phyloP scores from a whole-genome alignment of 225 moss, liverwort and hornwort species.

The Physcomitrium patens region DNA sequence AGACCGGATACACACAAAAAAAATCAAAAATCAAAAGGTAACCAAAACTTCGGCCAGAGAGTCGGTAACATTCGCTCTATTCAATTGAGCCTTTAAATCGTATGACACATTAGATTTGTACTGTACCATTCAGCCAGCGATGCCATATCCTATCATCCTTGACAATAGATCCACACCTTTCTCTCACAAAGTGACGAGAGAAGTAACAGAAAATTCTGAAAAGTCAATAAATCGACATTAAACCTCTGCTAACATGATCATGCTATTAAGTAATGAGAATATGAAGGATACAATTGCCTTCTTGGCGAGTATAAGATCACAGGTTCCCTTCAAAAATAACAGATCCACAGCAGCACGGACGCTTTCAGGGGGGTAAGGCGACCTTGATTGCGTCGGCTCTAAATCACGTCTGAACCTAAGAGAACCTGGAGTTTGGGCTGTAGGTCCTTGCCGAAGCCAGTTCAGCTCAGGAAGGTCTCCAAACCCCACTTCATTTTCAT shows the following conservation, averaged over 20 bases:
- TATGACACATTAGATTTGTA: neutral
- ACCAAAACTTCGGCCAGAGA: neutral
- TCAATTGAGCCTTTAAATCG: neutral
- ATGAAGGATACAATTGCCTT: constrained; percentile 83
- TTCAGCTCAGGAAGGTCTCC: constrained; percentile 59
- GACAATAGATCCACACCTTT: neutral
- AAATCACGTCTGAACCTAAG: constrained; percentile 54
- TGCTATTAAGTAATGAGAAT: neutral
- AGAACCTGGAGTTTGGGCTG: constrained; percentile 50
- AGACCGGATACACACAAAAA: neutral
- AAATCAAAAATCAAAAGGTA: neutral
- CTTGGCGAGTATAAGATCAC: constrained; percentile 84
- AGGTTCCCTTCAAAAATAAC: constrained; percentile 76
- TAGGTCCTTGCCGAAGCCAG: constrained; percentile 59
- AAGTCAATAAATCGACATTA: neutral
- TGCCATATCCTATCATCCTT: neutral
- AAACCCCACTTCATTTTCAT: constrained; percentile 52
- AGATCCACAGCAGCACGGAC: constrained; percentile 75
- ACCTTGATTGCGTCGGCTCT: constrained; percentile 39
- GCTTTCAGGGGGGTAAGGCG: constrained; percentile 71
- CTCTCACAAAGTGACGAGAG: neutral
- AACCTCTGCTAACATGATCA: neutral
- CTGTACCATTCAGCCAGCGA: neutral
- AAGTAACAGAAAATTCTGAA: neutral
- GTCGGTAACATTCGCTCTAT: neutral